Evolutionary conservation across 2,329 filamentous ascomycete genomes (phyloP).

Genomic region (Alternaria rosae): DNA sequence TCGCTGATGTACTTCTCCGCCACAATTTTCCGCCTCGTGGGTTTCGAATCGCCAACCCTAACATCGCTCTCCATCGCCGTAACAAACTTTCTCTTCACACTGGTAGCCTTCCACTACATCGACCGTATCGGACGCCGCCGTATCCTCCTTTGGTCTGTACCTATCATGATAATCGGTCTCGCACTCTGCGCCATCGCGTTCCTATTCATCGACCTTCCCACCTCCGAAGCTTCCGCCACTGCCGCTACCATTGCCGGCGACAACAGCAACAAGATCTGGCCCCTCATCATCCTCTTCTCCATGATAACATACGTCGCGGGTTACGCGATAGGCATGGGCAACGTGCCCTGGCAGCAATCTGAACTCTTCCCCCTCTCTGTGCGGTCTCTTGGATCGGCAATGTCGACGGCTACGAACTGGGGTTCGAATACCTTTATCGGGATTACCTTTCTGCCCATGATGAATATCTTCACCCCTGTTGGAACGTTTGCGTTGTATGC

Average conservation of each 20-base stretch:
- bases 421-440: slow-evolving; percentile 84
- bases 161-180: slow-evolving; percentile 81
- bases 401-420: slow-evolving; percentile 87
- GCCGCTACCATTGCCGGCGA: not conserved
- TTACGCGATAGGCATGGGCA: slow-evolving; percentile 87
- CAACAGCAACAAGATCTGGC: slow-evolving; percentile 27
- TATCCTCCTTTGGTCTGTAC: slow-evolving; percentile 83
- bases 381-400: slow-evolving; percentile 73
- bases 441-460: slow-evolving; percentile 85
- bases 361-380: slow-evolving; percentile 84
- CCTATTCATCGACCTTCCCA: slow-evolving; percentile 63
- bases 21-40: slow-evolving; percentile 57
- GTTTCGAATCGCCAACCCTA: slow-evolving; percentile 55
- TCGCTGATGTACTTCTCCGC: slow-evolving; percentile 59
- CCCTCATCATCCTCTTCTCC: slow-evolving; percentile 69
- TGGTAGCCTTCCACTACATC: slow-evolving; percentile 55
- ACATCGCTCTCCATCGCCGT: slow-evolving; percentile 54
- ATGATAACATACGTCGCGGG: slow-evolving; percentile 85
- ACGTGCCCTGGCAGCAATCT: slow-evolving; percentile 95
- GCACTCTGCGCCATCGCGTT: slow-evolving; percentile 77
- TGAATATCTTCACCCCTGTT: slow-evolving; percentile 75
- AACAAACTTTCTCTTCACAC: slow-evolving; percentile 57
- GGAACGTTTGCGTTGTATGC: slow-evolving; percentile 87
- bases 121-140: slow-evolving; percentile 54
- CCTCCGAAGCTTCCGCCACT: slow-evolving; percentile 21